Evolutionary conservation across 768 basidiomycete genomes (phyloP), one percentile per base, ranked within the genome.

Genomic region (Trametes gibbosa): DNA sequence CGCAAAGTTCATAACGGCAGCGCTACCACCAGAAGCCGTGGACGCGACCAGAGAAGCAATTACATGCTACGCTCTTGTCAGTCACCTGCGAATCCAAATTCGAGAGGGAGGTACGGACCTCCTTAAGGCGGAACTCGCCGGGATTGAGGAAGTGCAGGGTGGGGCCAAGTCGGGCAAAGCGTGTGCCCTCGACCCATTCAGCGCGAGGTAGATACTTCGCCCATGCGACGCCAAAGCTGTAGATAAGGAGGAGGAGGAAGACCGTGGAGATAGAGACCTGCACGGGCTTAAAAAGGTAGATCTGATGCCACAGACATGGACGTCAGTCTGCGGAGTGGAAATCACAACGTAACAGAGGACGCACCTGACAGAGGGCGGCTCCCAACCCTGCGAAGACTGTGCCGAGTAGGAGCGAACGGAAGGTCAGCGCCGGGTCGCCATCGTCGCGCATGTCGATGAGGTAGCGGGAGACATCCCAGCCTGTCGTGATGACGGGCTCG

Each of bases 231-330:
- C 84, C 84, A n/a, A 77, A 61, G 5, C 77, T 74, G 66, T 83
- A 85, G 29, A 77, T 78, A 47, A 84, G 65, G 43, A 87, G 73
- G 13, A 85, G 71, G 17, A 85, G 67, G 71, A 86, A 87, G 12
- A 85, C 81, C 0, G 80, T 76, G 2, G 81, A 83, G 16, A 85
- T 81, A 0, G 69, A 49, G 61, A 79, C 75, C 59, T 79, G 74
- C 3, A 83, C 69, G 0, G 85, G 85, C 66, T 87, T 86, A 70
- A 84, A 85, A 5, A 76, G 52, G 65, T 84, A 85, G 34, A 86
- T 83, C 83, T 85, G 41, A 16, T 46, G 14, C 41, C 27, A 3
- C 0, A 17, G 48, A 53, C 50, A 27, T 35, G 12, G 29, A 2
- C 3, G 19, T 63, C 23, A 53, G 45, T 23, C 37, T 24, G 21